phyloP scores from a whole-genome alignment of 2,329 filamentous ascomycete species.

The Elsinoe australis region DNA sequence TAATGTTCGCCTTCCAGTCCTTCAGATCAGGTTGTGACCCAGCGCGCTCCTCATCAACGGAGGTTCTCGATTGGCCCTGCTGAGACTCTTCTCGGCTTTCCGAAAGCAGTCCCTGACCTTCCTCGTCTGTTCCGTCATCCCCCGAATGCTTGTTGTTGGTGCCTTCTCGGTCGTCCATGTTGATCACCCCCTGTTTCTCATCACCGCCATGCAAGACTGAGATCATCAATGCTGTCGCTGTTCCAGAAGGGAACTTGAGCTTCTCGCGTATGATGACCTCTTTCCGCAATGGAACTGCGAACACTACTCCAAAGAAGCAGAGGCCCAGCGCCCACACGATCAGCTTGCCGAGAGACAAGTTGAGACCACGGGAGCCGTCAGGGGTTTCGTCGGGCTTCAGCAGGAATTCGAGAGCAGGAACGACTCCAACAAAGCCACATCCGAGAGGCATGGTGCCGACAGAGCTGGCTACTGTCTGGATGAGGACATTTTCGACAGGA shows the following conservation, averaged over 20 bases:
- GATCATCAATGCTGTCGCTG: constrained; percentile 90
- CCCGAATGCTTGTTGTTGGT: constrained; percentile 23
- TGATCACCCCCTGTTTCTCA: constrained; percentile 29
- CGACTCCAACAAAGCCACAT: constrained; percentile 89
- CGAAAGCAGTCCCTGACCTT: constrained; percentile 31
- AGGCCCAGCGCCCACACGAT: constrained; percentile 87
- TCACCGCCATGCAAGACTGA: constrained; percentile 69
- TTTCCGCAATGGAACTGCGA: constrained; percentile 80
- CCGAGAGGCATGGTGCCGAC: constrained; percentile 96
- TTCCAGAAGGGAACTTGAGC: constrained; percentile 89
- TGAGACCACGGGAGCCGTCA: constrained; percentile 24
- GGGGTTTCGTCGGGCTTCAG: constrained; percentile 61
- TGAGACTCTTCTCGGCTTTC: constrained; percentile 15
- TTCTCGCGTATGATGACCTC: constrained; percentile 92
- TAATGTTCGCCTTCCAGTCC: constrained; percentile 57
- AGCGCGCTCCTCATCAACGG: constrained; percentile 23
- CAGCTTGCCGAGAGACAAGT: constrained; percentile 58
- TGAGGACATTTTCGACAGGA: constrained; percentile 90
- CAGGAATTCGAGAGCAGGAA: constrained; percentile 85
- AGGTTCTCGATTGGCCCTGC: neutral
- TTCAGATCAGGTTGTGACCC: constrained; percentile 33
- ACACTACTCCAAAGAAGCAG: constrained; percentile 94
- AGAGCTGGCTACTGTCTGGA: constrained; percentile 90
- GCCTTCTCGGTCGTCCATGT: constrained; percentile 33
- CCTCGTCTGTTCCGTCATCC: constrained; percentile 26